These are phyloP conservation scores for Colletotrichum sp. DNA, from an alignment of 2,329 filamentous ascomycete species.

Conservation along the genomic window DNA sequence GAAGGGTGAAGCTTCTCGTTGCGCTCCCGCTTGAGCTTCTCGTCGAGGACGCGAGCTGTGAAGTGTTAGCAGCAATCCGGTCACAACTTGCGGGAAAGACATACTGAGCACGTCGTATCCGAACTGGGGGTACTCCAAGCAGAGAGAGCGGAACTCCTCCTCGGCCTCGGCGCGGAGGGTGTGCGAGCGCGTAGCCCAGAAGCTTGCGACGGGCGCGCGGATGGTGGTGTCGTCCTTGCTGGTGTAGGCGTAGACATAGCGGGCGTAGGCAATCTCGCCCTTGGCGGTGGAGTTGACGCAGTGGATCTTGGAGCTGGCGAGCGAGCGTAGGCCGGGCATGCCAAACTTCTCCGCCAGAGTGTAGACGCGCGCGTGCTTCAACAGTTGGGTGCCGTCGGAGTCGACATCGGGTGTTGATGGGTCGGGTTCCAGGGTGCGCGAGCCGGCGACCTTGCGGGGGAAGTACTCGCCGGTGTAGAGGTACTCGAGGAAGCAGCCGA, in stretches of 20 bases:
- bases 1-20: conserved; percentile 63
- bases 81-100: not conserved
- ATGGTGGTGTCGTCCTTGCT: conserved; percentile 72
- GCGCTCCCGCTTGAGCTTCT: conserved; percentile 69
- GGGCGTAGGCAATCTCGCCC: conserved; percentile 90
- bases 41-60: conserved; percentile 66
- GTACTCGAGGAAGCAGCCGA: conserved; percentile 82
- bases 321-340: conserved; percentile 70
- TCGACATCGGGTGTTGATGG: conserved; percentile 70
- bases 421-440: conserved; percentile 73
- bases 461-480: conserved; percentile 90
- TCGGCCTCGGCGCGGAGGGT: conserved; percentile 86
- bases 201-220: conserved; percentile 83
- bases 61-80: conserved; percentile 18
- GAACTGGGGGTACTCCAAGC: conserved; percentile 89
- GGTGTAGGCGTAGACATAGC: conserved; percentile 87
- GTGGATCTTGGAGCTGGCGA: conserved; percentile 90
- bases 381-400: conserved; percentile 79
- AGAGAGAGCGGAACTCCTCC: conserved; percentile 82
- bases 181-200: conserved; percentile 85
- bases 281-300: conserved; percentile 86
- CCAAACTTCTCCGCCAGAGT: conserved; percentile 84
- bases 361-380: conserved; percentile 90
- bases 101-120: conserved; percentile 89
- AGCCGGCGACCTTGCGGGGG: conserved; percentile 68